Evolutionary conservation across 257 asterid species (phyloP), one percentile per base, ranked within the genome.

Genomic region (Mitragyna speciosa): DNA sequence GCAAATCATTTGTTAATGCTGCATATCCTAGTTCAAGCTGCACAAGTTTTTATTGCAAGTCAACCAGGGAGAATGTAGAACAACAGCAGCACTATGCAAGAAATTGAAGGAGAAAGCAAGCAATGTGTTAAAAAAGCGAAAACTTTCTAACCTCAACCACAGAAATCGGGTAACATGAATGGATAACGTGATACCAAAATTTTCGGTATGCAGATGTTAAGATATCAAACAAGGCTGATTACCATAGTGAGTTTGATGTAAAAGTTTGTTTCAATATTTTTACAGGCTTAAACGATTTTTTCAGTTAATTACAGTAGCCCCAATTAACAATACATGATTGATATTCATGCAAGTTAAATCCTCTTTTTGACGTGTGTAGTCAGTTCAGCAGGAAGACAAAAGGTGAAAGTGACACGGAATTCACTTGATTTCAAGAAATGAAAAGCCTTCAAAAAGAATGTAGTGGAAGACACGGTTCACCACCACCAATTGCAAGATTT

Each of bases 11-110:
- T 75, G 99, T 95, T 72, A 70, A 84, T 33, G 88, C 91, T 19
- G 97, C 99, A 84, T 90, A 92, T 73, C 39, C 31, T 77, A 95
- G 84, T 82, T 87, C 90, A 89, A 95, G 88, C 97, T 95, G 93
- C 93, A 88, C 48, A 73, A 64, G 54, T 74, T 70, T 36, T 45
- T 10, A 28, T 3, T 31, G 24, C 16, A 49, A 43, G 77, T 78
- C 71, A 72, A 76, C 11, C 36, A 43, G 43, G 54, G 73, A 63
- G 56, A 72, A 58, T 20, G 24, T 17, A 78, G n/a, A 31, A 75
- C 69, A 31, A 75, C 69, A 22, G 64, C 67, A 67, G 15, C 66
- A 28, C 17, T 39, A 6, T n/a, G 28, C 12, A 12, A 54, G 24
- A 24, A 59, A 30, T 58, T 69, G 61, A 54, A 58, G 8, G 6